Conservation (phyloP, 2,329 filamentous ascomycete species). For the Bipolaris sorokiniana region DNA sequence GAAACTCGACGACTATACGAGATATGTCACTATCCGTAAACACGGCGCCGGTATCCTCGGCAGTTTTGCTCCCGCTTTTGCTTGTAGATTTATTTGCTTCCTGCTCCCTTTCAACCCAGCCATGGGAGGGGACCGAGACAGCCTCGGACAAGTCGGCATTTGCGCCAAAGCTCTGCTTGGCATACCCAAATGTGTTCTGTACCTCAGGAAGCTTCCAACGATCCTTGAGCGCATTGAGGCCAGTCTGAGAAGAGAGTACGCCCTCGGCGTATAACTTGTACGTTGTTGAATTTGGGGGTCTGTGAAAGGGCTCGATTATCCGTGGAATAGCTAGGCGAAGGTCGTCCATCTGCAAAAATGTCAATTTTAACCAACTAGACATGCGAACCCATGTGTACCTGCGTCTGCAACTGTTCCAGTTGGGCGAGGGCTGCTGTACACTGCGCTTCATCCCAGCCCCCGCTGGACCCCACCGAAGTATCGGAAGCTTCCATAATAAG, state of each 20-base stretch:
- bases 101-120: conserved; percentile 46
- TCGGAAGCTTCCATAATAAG: conserved; percentile 32
- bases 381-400: conserved; percentile 37
- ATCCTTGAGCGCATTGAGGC: conserved; percentile 47
- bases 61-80: conserved; percentile 11
- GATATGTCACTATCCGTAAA: conserved; percentile 32
- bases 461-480: conserved; percentile 20
- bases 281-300: conserved; percentile 37
- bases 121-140: conserved; percentile 44
- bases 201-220: conserved; percentile 49
- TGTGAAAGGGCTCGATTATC: conserved; percentile 50
- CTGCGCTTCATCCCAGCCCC: conserved; percentile 49
- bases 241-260: conserved; percentile 43
- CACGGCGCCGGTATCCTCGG: conserved; percentile 13
- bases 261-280: conserved; percentile 50
- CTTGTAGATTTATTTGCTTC: conserved; percentile 27
- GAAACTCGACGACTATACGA: conserved; percentile 34
- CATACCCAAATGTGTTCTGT: conserved; percentile 44
- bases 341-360: conserved; percentile 46
- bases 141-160: conserved; percentile 49
- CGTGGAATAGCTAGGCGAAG: conserved; percentile 53
- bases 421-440: conserved; percentile 53
- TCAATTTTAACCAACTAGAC: conserved; percentile 7
- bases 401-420: conserved; percentile 52
- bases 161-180: conserved; percentile 44